Conservation (phyloP, 2,329 filamentous ascomycete species). For the Pseudopithomyces chartarum region DNA sequence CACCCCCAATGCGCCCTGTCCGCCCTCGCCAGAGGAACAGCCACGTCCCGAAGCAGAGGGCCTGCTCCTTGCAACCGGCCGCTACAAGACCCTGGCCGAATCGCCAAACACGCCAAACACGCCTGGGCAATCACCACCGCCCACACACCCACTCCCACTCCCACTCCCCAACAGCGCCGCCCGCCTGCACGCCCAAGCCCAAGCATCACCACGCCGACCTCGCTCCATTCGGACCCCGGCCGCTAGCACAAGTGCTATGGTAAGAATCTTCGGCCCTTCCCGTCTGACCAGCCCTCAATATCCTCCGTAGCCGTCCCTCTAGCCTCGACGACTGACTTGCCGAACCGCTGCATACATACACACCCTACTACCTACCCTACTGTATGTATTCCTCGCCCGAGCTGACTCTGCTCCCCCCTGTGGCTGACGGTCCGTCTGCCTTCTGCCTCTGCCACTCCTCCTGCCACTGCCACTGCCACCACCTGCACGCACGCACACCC, state of each 20-base stretch:
- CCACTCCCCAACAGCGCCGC: no score
- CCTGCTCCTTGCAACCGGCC: not conserved
- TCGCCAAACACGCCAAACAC: not conserved
- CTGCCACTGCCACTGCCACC: conserved; percentile 1
- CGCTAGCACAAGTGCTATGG: not conserved
- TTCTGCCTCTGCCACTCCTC: conserved; percentile 1
- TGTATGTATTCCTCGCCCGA: not conserved
- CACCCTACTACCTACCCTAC: no score
- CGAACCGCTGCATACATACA: no score
- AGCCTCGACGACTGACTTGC: not conserved
- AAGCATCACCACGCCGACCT: no score
- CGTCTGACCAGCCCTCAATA: not conserved
- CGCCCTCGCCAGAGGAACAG: not conserved
- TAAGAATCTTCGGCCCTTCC: conserved; percentile 3
- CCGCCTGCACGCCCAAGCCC: no score
- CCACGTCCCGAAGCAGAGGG: conserved; percentile 10
- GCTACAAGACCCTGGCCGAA: no score
- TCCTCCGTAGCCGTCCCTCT: not conserved
- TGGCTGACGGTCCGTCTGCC: conserved; percentile 4
- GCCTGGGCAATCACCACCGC: no score
- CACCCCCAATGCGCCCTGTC: no score
- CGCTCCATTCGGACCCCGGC: not conserved
- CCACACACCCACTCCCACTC: no score
- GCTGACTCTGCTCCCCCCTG: not conserved
- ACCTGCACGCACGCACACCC: not conserved